Evolutionary conservation across 257 asterid genomes (phyloP).

Genomic region (Petrea volubilis): DNA sequence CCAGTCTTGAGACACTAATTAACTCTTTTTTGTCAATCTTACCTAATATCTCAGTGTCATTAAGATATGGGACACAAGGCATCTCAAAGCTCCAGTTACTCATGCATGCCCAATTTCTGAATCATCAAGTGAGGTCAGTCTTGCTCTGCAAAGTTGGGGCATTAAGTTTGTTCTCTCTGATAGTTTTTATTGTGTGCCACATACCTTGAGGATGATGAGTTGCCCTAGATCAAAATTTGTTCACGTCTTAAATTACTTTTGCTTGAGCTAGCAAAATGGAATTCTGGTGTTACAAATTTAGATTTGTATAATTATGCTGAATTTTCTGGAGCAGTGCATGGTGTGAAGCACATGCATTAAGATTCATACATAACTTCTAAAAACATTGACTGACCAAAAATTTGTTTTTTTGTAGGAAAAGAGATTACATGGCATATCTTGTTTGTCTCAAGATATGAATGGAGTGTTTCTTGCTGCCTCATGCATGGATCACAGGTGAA

Average conservation of each 20-base stretch:
- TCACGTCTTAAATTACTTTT: not conserved
- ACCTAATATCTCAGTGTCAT: constrained; percentile 43
- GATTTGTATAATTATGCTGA: not conserved
- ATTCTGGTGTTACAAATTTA: not conserved
- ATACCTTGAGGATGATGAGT: not conserved
- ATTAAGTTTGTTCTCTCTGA: not conserved
- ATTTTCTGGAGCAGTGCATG: not conserved
- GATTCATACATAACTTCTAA: constrained; percentile 4
- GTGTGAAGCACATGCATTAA: not conserved
- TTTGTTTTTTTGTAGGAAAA: constrained; percentile 52
- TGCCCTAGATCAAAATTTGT: not conserved
- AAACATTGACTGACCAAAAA: constrained; percentile 11
- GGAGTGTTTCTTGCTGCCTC: constrained; percentile 87
- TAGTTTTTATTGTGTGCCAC: not conserved
- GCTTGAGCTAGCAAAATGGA: not conserved
- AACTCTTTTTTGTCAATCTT: constrained; percentile 2
- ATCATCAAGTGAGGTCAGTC: constrained; percentile 49
- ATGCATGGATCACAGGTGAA: constrained; percentile 93
- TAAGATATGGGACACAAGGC: constrained; percentile 93
- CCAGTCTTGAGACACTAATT: constrained; percentile 16
- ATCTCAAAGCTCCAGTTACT: constrained; percentile 68
- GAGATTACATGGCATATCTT: constrained; percentile 75
- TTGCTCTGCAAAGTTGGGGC: not conserved
- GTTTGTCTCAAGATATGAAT: constrained; percentile 85
- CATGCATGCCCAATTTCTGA: constrained; percentile 65